Evolutionary conservation across 1,139 yeast genomes (phyloP).

Genomic region (Saccharomyces uvarum): DNA sequence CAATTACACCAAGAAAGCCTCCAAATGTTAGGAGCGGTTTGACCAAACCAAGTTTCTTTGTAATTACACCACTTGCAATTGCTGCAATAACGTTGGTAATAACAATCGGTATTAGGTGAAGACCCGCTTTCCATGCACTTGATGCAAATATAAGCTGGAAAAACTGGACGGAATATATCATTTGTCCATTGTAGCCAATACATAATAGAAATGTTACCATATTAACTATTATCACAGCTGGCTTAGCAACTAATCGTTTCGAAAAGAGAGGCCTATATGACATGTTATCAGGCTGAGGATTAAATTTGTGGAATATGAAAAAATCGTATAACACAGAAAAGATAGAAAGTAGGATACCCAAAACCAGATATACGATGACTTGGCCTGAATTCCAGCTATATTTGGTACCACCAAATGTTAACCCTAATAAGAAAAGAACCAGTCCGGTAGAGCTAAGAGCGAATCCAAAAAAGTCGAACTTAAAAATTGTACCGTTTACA

Average conservation of each 20-base stretch:
- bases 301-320: constrained; percentile 11
- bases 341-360: constrained; percentile 43
- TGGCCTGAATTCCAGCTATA: constrained; percentile 49
- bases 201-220: constrained; percentile 15
- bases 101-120: constrained; percentile 48
- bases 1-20: constrained; percentile 41
- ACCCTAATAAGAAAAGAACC: constrained; percentile 41
- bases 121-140: constrained; percentile 49
- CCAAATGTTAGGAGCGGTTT: constrained; percentile 44
- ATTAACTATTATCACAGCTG: constrained; percentile 18
- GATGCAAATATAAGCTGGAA: constrained; percentile 21
- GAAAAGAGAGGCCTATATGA: constrained; percentile 19
- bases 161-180: constrained; percentile 21
- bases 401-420: constrained; percentile 45
- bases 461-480: constrained; percentile 45
- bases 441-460: constrained; percentile 37
- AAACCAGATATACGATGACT: constrained; percentile 45
- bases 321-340: constrained; percentile 36
- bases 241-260: constrained; percentile 13
- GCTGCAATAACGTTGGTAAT: constrained; percentile 46
- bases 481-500: constrained; percentile 12
- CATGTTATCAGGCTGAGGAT: constrained; percentile 8
- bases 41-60: constrained; percentile 41
- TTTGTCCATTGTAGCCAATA: constrained; percentile 15
- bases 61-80: constrained; percentile 40